Percentiles rank a stretch among this genome's conserved stretches.
phyloP scores from a whole-genome alignment of 1,284 basidiomycete genomes.

The Cutaneotrichosporon sp. region DNA sequence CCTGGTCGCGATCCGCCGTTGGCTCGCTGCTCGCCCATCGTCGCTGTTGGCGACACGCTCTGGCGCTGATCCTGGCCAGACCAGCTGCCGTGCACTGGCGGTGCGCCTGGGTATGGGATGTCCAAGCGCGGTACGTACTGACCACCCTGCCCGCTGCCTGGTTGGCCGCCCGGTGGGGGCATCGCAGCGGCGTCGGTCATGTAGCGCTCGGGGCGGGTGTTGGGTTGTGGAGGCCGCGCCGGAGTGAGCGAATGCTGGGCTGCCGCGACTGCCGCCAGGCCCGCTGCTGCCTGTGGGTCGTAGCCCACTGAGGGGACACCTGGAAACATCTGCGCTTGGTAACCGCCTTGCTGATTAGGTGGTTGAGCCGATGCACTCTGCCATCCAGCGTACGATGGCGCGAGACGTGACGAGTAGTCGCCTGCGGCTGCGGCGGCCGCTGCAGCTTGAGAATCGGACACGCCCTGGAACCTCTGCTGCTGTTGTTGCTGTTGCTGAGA shows the following conservation, averaged over 20 bases:
- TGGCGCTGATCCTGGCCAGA: not conserved
- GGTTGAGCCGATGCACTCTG: not conserved
- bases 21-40: not conserved
- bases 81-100: not conserved
- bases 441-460: not conserved
- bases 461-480: not conserved
- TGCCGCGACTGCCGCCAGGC: not conserved
- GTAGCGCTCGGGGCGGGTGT: not conserved
- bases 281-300: not conserved
- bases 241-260: not conserved
- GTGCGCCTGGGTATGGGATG: not conserved
- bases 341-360: not conserved
- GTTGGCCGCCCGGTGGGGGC: not conserved
- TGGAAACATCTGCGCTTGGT: not conserved
- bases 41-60: not conserved
- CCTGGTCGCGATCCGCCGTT: not conserved
- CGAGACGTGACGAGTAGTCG: not conserved
- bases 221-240: not conserved
- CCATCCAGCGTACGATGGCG: not conserved
- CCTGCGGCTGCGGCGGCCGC: not conserved
- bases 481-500: not conserved
- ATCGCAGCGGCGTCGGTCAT: not conserved
- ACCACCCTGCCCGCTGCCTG: not conserved
- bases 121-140: conserved; percentile 1
- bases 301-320: not conserved